Evolutionary conservation across 306 rosid genomes (phyloP).

Genomic region (Gillenia trifoliata): DNA sequence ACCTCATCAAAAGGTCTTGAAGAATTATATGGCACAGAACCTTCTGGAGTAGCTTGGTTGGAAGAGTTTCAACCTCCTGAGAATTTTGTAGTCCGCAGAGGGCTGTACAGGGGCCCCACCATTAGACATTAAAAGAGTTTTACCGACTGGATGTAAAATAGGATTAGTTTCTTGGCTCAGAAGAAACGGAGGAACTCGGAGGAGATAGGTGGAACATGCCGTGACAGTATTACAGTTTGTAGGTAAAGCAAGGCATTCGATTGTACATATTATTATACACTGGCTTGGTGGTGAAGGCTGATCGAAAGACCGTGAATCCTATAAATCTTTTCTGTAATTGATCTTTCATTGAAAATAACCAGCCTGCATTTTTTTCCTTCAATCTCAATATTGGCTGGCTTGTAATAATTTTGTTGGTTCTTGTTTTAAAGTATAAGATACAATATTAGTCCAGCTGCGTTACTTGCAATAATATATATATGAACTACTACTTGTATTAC

Average conservation of each 20-base stretch:
- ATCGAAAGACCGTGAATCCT: not conserved
- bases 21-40: not conserved
- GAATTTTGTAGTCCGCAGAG: conserved; percentile 67
- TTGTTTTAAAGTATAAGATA: conserved; percentile 34
- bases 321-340: not conserved
- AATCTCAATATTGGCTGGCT: not conserved
- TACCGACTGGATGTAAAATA: not conserved
- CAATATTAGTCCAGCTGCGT: not conserved
- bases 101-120: conserved; percentile 76
- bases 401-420: not conserved
- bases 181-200: not conserved
- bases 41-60: conserved; percentile 58
- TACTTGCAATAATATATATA: not conserved
- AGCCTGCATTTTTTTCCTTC: not conserved
- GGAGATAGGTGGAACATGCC: not conserved
- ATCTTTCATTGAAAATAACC: not conserved
- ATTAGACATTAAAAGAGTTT: conserved; percentile 48
- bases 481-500: not conserved
- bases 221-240: not conserved
- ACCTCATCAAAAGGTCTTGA: not conserved
- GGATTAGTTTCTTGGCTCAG: not conserved
- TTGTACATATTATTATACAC: not conserved
- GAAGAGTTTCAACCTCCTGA: conserved; percentile 81
- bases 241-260: not conserved
- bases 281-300: not conserved